Evolutionary conservation across 305 asterid species (phyloP).

Genomic region (Stenogyne calaminthoides): DNA sequence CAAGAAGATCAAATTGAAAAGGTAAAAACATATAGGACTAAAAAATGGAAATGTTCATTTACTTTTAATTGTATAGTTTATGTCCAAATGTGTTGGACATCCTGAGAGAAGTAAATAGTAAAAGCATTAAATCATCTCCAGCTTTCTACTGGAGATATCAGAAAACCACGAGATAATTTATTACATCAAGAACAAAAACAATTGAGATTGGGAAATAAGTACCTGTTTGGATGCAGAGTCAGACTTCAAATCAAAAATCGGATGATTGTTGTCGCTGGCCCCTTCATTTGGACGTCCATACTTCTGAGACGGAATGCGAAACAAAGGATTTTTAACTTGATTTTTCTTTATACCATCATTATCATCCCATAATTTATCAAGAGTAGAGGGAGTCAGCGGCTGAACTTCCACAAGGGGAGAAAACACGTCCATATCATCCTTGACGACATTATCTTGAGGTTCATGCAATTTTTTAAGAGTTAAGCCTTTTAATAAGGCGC

Average conservation of each 20-base stretch:
- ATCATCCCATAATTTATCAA: slow-evolving; percentile 24
- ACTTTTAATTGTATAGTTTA: not conserved
- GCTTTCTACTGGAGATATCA: not conserved
- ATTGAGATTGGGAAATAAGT: not conserved
- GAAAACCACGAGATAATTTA: not conserved
- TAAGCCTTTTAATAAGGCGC: slow-evolving; percentile 1
- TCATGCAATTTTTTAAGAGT: slow-evolving; percentile 21
- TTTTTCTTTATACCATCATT: slow-evolving; percentile 6
- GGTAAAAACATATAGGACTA: too few species aligned
- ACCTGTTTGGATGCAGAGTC: slow-evolving; percentile 24
- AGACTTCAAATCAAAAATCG: not conserved
- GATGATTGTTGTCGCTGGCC: slow-evolving; percentile 2
- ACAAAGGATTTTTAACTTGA: not conserved
- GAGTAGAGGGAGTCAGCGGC: slow-evolving; percentile 26
- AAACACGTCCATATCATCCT: slow-evolving; percentile 33
- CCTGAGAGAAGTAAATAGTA: not conserved
- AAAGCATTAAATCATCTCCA: not conserved
- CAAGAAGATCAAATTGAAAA: too few species aligned
- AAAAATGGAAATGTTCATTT: not conserved
- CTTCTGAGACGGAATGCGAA: slow-evolving; percentile 19
- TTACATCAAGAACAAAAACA: not conserved
- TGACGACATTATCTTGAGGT: not conserved
- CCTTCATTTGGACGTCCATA: slow-evolving; percentile 8
- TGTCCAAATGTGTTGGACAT: not conserved
- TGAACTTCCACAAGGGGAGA: slow-evolving; percentile 32